phyloP scores from a whole-genome alignment of 2,329 filamentous ascomycete species.

The Calonectria fujianensis region DNA sequence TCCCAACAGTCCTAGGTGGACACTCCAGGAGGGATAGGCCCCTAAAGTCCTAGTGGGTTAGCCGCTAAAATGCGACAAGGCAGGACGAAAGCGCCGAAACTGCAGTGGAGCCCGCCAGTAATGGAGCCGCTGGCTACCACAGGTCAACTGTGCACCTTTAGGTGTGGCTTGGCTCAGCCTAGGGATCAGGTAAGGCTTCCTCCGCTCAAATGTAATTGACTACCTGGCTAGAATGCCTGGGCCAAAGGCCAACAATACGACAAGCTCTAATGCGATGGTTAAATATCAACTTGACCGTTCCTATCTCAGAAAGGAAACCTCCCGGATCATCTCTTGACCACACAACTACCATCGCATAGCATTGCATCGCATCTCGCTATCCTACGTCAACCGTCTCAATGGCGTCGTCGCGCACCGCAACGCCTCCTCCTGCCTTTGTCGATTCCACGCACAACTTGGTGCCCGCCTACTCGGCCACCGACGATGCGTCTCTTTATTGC shows the following conservation, averaged over 20 bases:
- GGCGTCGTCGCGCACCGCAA: constrained; percentile 22
- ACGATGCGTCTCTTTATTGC: constrained; percentile 46
- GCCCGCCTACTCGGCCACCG: constrained; percentile 46
- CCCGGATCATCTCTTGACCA: not conserved
- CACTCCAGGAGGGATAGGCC: not conserved
- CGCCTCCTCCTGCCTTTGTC: constrained; percentile 10
- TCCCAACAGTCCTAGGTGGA: not conserved
- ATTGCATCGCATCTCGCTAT: not conserved
- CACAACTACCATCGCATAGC: not conserved
- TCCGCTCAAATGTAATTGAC: not conserved
- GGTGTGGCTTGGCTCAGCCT: constrained; percentile 10
- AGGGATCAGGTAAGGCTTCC: not conserved
- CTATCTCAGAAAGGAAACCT: not conserved
- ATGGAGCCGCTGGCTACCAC: not conserved
- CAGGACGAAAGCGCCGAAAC: not conserved
- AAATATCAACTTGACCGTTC: not conserved
- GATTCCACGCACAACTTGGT: constrained; percentile 30
- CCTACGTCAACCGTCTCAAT: constrained; percentile 16
- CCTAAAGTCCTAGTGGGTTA: not conserved
- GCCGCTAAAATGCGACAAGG: constrained; percentile 1
- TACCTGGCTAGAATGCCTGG: not conserved
- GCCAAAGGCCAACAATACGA: not conserved
- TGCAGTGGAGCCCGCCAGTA: not conserved
- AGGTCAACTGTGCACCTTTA: not conserved
- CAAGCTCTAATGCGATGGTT: not conserved